Conservation (phyloP, 2,329 filamentous ascomycete species). For the Xylariaceae sp. region DNA sequence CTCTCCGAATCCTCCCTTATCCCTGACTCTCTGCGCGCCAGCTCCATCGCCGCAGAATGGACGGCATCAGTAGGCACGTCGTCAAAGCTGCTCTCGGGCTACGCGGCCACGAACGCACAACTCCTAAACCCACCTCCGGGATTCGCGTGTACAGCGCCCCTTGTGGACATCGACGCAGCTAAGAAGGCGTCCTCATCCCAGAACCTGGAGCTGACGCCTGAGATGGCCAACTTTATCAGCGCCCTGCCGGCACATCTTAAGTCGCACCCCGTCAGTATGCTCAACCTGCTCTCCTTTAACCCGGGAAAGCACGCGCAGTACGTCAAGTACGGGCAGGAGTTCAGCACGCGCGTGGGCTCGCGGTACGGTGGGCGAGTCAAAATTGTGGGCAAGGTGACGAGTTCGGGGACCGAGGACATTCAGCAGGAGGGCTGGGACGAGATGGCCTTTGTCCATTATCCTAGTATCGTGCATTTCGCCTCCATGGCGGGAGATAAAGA, state of each 20-base stretch:
- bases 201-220: slow-evolving; percentile 60
- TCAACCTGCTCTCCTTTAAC: slow-evolving; percentile 67
- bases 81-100: slow-evolving; percentile 27
- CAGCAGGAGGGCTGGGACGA: slow-evolving; percentile 60
- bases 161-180: slow-evolving; percentile 12
- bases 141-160: background rate
- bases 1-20: slow-evolving; percentile 11
- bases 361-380: slow-evolving; percentile 65
- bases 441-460: slow-evolving; percentile 69
- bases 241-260: slow-evolving; percentile 25
- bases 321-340: slow-evolving; percentile 63
- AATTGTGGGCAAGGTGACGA: slow-evolving; percentile 64
- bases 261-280: slow-evolving; percentile 63
- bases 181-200: slow-evolving; percentile 39
- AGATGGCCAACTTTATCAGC: slow-evolving; percentile 58
- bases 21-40: background rate
- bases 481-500: slow-evolving; percentile 50
- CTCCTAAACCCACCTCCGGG: slow-evolving; percentile 20
- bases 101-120: slow-evolving; percentile 26
- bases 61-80: slow-evolving; percentile 32
- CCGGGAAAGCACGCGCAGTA: slow-evolving; percentile 59
- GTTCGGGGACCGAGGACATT: slow-evolving; percentile 10
- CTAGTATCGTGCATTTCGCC: slow-evolving; percentile 65
- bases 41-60: slow-evolving; percentile 28
- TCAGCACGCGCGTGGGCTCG: slow-evolving; percentile 55